phyloP scores from a whole-genome alignment of 768 basidiomycete genomes.

The Lentinula detonsa region DNA sequence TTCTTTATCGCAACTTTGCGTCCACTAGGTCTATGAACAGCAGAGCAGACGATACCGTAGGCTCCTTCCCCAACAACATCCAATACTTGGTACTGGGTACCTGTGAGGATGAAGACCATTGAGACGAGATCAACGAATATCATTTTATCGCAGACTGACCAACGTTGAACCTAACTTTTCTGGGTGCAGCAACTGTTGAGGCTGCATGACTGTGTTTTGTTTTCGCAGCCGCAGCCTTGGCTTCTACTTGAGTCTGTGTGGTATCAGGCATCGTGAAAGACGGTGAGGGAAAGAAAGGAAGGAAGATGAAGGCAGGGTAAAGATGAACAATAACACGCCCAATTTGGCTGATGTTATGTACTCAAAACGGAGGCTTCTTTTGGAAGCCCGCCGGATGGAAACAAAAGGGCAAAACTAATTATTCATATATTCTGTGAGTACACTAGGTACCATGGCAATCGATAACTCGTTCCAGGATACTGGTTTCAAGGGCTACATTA shows the following conservation, averaged over 20 bases:
- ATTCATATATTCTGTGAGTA: not conserved
- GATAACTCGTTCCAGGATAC: not conserved
- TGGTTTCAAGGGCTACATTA: not conserved
- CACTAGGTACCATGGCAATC: not conserved
- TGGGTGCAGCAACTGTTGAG: slow-evolving; percentile 47
- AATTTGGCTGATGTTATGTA: slow-evolving; percentile 1
- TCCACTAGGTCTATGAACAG: slow-evolving; percentile 78
- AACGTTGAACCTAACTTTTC: slow-evolving; percentile 88
- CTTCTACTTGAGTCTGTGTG: slow-evolving; percentile 15
- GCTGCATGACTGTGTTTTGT: slow-evolving; percentile 31
- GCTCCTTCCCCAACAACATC: slow-evolving; percentile 90
- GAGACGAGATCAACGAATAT: not conserved
- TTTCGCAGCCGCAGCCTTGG: not conserved
- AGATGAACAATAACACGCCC: not conserved
- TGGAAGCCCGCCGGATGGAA: not conserved
- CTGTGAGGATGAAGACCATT: slow-evolving; percentile 22
- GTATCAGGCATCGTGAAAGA: slow-evolving; percentile 14
- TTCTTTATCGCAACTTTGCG: slow-evolving; percentile 97
- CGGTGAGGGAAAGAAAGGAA: slow-evolving; percentile 1
- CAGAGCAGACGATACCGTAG: slow-evolving; percentile 94
- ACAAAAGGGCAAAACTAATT: not conserved
- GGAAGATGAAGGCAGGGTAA: not conserved
- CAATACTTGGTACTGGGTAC: slow-evolving; percentile 77
- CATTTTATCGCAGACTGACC: slow-evolving; percentile 32
- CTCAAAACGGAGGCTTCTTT: slow-evolving; percentile 1